Evolutionary conservation across 2,329 filamentous ascomycete genomes (phyloP), one percentile per base, ranked within the genome.

Genomic region (Cercospora berteroae): DNA sequence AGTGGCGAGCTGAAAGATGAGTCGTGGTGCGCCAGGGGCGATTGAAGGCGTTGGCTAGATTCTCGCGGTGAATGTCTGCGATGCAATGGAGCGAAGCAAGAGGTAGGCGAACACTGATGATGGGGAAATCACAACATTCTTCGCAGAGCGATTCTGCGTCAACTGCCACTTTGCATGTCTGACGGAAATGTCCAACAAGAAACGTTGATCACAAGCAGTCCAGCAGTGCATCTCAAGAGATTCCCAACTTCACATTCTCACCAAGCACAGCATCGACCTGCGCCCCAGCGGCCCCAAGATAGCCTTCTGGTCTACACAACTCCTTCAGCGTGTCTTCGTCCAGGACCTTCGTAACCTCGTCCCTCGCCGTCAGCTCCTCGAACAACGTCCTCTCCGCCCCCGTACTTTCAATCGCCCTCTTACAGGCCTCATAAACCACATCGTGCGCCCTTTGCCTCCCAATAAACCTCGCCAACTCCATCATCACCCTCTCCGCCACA

Each of bases 401-500:
- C 12, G 33, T 50, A 18, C 63, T 63, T 31, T 74, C 72, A 56
- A 76, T 72, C 23, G 72, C 72, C 59, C 68, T 60, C 39, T 67
- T 71, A 65, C 79, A 80, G 61, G 74, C 71, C 56, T 77, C 77
- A 56, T 80, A 80, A 64, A 77, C 75, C 3, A 79, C 70, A 12
- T 78, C 77, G 60, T 80, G 79, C 65, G 72, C 75, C 8, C 70
- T 71, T 61, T 78, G 79, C 27, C 72, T 74, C 4, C 78, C 79
- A 9, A 78, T 73, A 13, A 71, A 74, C 23, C 73, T 74, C 12
- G 72, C 75, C 44, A 80, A 71, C 36, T 77, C 77, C 67, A 79
- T 81, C 75, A 80, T 80, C 60, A 80, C 80, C 27, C 77, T 79
- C 65, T 79, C 79, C 4, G 76, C 77, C 27, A 76, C 80, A 42